Conservation (phyloP, 1,284 basidiomycete genomes). For the Tremellales sp. region DNA sequence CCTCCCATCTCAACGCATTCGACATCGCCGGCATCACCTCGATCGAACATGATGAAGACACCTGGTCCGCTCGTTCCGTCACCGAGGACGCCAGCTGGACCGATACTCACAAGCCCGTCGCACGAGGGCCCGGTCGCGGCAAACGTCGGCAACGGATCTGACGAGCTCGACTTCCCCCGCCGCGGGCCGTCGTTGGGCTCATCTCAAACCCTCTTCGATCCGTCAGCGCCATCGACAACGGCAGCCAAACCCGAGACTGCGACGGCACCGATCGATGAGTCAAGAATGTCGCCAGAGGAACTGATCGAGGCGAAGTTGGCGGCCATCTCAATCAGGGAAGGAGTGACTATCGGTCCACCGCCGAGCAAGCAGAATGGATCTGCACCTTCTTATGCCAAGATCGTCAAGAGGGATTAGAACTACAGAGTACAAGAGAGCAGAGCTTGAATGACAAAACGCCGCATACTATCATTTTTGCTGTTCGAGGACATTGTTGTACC, state of each 20-base stretch:
- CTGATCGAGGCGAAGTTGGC: slow-evolving; percentile 38
- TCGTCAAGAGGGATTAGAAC: slow-evolving; percentile 37
- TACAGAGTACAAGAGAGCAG: too few species aligned
- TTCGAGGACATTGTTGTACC: background rate
- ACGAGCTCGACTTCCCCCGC: background rate
- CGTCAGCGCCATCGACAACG: background rate
- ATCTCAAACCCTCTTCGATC: too few species aligned
- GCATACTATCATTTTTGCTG: too few species aligned
- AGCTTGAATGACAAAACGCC: too few species aligned
- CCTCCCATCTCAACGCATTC: slow-evolving; percentile 7
- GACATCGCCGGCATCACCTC: too few species aligned
- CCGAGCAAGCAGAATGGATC: slow-evolving; percentile 5
- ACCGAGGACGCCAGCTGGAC: too few species aligned
- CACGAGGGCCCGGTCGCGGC: background rate
- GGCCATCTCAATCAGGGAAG: slow-evolving; percentile 30
- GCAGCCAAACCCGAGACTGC: too few species aligned
- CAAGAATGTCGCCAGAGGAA: slow-evolving; percentile 25
- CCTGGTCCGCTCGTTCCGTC: too few species aligned
- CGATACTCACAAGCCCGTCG: too few species aligned
- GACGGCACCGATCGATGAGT: too few species aligned
- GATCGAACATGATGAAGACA: too few species aligned
- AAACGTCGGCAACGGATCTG: background rate
- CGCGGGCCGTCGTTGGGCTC: too few species aligned
- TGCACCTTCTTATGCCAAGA: slow-evolving; percentile 39
- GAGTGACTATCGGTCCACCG: slow-evolving; percentile 28